These are phyloP conservation scores for Sordariomycetes sp. DNA, from an alignment of 2,329 filamentous ascomycete genomes.

Conservation along the genomic window DNA sequence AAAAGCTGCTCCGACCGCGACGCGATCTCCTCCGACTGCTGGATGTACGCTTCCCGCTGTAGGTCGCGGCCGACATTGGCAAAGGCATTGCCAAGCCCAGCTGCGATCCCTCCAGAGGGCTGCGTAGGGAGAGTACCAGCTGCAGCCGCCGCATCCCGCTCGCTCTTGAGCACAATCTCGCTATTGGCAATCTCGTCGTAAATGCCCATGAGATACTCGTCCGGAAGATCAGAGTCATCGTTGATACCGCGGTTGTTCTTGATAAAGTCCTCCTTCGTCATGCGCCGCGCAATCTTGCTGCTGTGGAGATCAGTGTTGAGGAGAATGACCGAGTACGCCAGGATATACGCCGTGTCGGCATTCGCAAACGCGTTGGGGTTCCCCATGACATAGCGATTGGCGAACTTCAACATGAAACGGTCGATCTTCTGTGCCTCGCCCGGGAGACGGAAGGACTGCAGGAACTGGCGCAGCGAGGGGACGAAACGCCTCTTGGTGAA, in stretches of 20 bases:
- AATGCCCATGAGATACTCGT: constrained; percentile 80
- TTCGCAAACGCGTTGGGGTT: constrained; percentile 98
- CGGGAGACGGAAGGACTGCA: constrained; percentile 88
- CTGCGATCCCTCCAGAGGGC: constrained; percentile 56
- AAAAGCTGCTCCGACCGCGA: constrained; percentile 69
- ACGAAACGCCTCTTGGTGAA: constrained; percentile 87
- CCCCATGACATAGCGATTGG: constrained; percentile 84
- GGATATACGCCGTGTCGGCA: constrained; percentile 91
- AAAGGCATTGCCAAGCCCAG: constrained; percentile 75
- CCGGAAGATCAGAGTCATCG: constrained; percentile 82
- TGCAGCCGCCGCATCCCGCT: constrained; percentile 78
- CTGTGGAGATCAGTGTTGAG: constrained; percentile 95
- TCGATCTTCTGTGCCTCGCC: constrained; percentile 98
- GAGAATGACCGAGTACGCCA: constrained; percentile 93
- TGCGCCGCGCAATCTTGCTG: constrained; percentile 66
- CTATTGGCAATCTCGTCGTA: constrained; percentile 86
- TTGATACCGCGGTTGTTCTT: constrained; percentile 99
- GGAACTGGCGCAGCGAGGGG: constrained; percentile 77
- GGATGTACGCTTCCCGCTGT: constrained; percentile 83
- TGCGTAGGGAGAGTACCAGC: constrained; percentile 48
- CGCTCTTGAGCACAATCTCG: constrained; percentile 89
- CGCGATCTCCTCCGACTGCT: constrained; percentile 88
- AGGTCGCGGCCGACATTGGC: constrained; percentile 86
- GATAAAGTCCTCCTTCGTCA: constrained; percentile 96
- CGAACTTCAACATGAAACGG: constrained; percentile 98